Evolutionary conservation across 2,329 filamentous ascomycete species (phyloP), one percentile per base, ranked within the genome.

Genomic region (Colletotrichum ledebouriae): DNA sequence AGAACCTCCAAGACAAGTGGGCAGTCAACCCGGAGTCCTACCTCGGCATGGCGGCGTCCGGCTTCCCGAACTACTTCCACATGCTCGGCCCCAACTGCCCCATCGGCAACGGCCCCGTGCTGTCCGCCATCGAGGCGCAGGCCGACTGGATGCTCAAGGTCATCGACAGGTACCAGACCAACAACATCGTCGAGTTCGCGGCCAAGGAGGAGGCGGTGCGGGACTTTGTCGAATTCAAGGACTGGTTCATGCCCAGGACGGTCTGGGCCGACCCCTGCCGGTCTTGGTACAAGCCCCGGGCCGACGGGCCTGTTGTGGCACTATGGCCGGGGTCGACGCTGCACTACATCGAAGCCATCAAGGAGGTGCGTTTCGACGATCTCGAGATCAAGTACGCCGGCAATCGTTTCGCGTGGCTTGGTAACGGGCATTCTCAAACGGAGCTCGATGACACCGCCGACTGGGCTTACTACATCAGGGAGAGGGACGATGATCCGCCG

Each of bases 81-180:
- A 74, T 80, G 59, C 73, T 81, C 17, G 81, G 81, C 0, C 81
- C 81, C 7, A 82, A 81, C 66, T 78, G 75, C 39, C 78, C 78
- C 0, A 76, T 82, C 20, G 78, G 76, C 22, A 80, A 80, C 69
- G 78, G 80, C 13, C 73, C 75, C 22, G 78, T 83, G 0, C 75
- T 84, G 4, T 78, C 76, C 2, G 81, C 80, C 3, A 82, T 84
- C 62, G 82, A 86, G 70, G 77, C 78, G 59, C 79, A 84, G 66
- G 81, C 81, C 4, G 83, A 86, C 70, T 86, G 84, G 75, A 81
- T 85, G 70, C 79, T 82, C 71, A 82, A 83, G 70, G 73, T 85
- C 44, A 80, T 87, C 66, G 81, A 85, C 74, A 81, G 83, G 44
- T 83, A 80, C 71, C 81, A 86, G 73, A 83, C 80, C 3, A 77